Percentiles rank a stretch among this genome's conserved stretches.
These are phyloP conservation scores for Cystoisospora suis DNA, from an alignment of 169 alveolate species.

Conservation along the genomic window DNA sequence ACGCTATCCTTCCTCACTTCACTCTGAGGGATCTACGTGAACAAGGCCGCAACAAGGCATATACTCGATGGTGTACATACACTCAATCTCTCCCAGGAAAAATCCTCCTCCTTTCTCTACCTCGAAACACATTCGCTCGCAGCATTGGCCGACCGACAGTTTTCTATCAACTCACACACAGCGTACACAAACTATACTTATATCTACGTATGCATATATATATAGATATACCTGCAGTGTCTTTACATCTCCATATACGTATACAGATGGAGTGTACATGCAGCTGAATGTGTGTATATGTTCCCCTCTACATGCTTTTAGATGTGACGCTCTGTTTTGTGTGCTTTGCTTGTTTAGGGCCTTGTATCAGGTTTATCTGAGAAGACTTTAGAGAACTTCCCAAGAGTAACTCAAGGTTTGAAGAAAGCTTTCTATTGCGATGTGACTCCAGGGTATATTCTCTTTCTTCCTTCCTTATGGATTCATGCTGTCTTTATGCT, in stretches of 20 bases:
- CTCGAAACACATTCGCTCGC: no score
- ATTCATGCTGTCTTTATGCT: slow-evolving; percentile 62
- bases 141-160: no score
- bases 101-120: no score
- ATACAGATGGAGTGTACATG: background rate
- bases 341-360: background rate
- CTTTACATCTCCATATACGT: background rate
- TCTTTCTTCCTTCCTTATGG: slow-evolving; percentile 72
- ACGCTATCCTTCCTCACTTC: no score
- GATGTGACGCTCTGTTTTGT: background rate
- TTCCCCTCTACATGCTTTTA: background rate
- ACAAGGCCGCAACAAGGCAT: no score
- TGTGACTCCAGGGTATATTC: slow-evolving; percentile 65
- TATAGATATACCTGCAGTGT: background rate
- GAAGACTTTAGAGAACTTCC: background rate
- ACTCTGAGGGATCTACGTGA: no score
- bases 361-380: background rate
- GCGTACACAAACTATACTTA: no score
- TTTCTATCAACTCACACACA: no score
- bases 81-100: no score
- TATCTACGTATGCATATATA: background rate
- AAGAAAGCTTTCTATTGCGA: slow-evolving; percentile 22
- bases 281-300: background rate
- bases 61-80: no score
- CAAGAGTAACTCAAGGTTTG: background rate